These are phyloP conservation scores for Buddleja alternifolia DNA, from an alignment of 257 asterid species.

Conservation along the genomic window DNA sequence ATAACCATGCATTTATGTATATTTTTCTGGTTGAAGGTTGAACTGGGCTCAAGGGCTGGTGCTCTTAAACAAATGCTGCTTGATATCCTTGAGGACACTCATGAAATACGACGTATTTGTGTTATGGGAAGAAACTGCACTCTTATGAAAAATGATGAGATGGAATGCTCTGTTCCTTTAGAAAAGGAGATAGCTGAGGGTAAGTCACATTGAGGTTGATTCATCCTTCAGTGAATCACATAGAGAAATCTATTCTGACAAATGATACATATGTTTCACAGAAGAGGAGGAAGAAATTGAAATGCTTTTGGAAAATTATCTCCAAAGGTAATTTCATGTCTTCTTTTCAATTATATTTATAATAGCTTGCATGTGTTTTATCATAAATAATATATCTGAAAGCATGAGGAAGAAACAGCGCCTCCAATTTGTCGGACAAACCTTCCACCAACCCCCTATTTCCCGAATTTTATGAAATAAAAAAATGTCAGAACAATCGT, in stretches of 20 bases:
- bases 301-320: slow-evolving; percentile 96
- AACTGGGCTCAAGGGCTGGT: slow-evolving; percentile 93
- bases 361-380: no score
- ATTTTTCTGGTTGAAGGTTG: slow-evolving; percentile 66
- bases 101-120: slow-evolving; percentile 90
- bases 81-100: slow-evolving; percentile 97
- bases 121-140: slow-evolving; percentile 93
- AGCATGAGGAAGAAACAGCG: no score
- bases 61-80: slow-evolving; percentile 96
- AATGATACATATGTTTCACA: slow-evolving; percentile 42
- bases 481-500: no score
- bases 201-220: slow-evolving; percentile 34
- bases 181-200: slow-evolving; percentile 95
- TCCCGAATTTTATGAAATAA: no score
- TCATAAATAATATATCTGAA: no score
- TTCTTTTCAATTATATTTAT: slow-evolving; percentile 11
- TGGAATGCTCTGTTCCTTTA: slow-evolving; percentile 75
- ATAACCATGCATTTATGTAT: slow-evolving; percentile 10
- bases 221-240: slow-evolving; percentile 22
- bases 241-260: slow-evolving; percentile 22
- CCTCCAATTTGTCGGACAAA: no score
- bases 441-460: no score
- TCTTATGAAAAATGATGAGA: slow-evolving; percentile 58
- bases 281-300: slow-evolving; percentile 99
- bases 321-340: slow-evolving; percentile 69